Evolutionary conservation across 2,329 filamentous ascomycete genomes (phyloP).

Genomic region (Phialophora chinensis): DNA sequence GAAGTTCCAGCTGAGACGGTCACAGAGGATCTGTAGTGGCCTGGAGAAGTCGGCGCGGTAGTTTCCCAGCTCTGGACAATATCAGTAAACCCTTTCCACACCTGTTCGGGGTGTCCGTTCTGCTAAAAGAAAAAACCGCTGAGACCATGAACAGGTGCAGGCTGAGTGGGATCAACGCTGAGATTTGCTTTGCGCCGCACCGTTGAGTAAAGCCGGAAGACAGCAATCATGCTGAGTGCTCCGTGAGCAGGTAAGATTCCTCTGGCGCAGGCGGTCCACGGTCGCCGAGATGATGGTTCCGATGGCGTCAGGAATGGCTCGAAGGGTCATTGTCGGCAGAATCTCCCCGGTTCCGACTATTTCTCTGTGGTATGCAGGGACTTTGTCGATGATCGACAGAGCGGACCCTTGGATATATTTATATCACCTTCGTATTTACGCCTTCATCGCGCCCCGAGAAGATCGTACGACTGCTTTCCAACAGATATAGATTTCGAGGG

Average conservation of each 20-base stretch:
- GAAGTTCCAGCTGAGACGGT: constrained; percentile 3
- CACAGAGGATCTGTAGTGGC: constrained; percentile 1
- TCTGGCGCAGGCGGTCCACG: constrained; percentile 9
- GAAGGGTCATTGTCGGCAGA: constrained; percentile 2
- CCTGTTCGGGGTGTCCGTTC: background rate
- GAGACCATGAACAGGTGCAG: background rate
- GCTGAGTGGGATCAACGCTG: background rate
- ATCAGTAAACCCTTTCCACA: background rate
- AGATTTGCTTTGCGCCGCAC: constrained; percentile 5
- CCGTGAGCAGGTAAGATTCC: constrained; percentile 8
- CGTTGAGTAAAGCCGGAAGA: constrained; percentile 8
- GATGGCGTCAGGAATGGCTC: background rate
- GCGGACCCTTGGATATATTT: background rate
- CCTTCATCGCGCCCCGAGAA: background rate
- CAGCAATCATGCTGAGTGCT: constrained; percentile 9
- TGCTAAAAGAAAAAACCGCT: background rate
- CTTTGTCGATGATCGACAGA: constrained; percentile 2
- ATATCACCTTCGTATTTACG: background rate
- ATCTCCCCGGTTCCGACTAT: background rate
- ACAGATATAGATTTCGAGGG: background rate
- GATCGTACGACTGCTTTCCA: background rate
- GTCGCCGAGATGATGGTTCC: constrained; percentile 3
- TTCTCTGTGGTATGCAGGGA: background rate
- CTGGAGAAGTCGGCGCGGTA: constrained; percentile 2
- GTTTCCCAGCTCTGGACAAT: background rate